Percentiles rank a stretch among this genome's conserved stretches.
These are phyloP conservation scores for Euptelea pleiosperma DNA, from an alignment of 164 flowering plant genomes.

Conservation along the genomic window DNA sequence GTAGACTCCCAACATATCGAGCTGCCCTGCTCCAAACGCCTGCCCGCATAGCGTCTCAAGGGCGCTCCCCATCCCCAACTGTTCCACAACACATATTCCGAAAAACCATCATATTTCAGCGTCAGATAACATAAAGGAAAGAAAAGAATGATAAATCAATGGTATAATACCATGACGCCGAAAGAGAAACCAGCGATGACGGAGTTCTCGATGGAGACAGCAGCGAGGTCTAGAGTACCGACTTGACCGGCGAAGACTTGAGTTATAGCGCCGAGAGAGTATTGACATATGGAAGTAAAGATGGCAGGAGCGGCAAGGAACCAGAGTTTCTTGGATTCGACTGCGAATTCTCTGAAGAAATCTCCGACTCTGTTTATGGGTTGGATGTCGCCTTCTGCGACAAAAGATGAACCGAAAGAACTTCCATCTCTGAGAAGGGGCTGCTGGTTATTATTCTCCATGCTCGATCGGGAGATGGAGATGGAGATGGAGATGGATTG, in stretches of 20 bases:
- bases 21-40: slow-evolving; percentile 74
- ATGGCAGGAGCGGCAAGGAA: slow-evolving; percentile 68
- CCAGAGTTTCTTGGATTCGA: slow-evolving; percentile 64
- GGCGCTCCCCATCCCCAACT: slow-evolving; percentile 92
- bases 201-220: slow-evolving; percentile 65
- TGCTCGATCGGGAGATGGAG: too few relatives aligned
- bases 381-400: slow-evolving; percentile 14
- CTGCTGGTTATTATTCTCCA: too few relatives aligned
- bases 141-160: too few relatives aligned
- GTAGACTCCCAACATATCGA: slow-evolving; percentile 76
- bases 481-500: too few relatives aligned
- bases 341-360: slow-evolving; percentile 27
- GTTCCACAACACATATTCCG: neutral
- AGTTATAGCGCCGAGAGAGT: slow-evolving; percentile 71
- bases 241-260: slow-evolving; percentile 70
- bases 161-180: slow-evolving; percentile 69
- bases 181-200: slow-evolving; percentile 69
- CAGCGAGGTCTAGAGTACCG: slow-evolving; percentile 63
- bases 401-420: slow-evolving; percentile 9
- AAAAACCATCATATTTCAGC: neutral
- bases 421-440: neutral
- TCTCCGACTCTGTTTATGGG: slow-evolving; percentile 9
- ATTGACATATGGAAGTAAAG: slow-evolving; percentile 64
- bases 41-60: slow-evolving; percentile 87
- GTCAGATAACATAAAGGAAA: neutral